Conservation (phyloP, 192 early-diverging fungal species). For the Coemansia sp. region DNA sequence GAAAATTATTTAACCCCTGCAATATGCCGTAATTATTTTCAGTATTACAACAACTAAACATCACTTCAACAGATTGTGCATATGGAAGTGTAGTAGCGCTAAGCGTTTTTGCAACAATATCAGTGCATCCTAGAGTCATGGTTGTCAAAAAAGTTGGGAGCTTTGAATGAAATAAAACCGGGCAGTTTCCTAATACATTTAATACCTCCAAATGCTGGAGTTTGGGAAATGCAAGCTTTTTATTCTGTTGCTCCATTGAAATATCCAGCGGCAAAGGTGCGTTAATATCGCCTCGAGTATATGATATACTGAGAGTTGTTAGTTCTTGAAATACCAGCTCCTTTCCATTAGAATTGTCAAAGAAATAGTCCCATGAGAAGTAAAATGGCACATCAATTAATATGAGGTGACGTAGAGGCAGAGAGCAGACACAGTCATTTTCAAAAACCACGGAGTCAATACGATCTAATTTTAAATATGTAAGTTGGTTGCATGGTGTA, state of each 20-base stretch:
- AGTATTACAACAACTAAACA: no score
- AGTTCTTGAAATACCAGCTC: not conserved
- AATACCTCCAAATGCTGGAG: not conserved
- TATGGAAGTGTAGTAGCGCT: not conserved
- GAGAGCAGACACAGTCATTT: not conserved
- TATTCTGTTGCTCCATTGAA: not conserved
- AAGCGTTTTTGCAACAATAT: not conserved
- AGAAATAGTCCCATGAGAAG: not conserved
- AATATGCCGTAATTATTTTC: no score
- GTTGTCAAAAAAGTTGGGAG: not conserved
- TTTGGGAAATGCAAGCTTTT: not conserved
- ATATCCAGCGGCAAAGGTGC: not conserved
- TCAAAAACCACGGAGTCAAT: not conserved
- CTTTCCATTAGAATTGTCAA: not conserved
- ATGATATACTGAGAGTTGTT: not conserved
- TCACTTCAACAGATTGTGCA: not conserved
- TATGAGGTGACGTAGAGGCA: not conserved
- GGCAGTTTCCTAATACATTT: not conserved
- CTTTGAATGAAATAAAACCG: not conserved
- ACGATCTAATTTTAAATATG: not conserved
- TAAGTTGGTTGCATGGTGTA: not conserved
- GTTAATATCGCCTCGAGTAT: not conserved
- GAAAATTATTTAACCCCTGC: no score
- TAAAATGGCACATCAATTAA: not conserved
- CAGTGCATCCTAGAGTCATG: not conserved